Base-by-base conservation (phyloP, 345 rosid species). In the Linum tenue region DNA sequence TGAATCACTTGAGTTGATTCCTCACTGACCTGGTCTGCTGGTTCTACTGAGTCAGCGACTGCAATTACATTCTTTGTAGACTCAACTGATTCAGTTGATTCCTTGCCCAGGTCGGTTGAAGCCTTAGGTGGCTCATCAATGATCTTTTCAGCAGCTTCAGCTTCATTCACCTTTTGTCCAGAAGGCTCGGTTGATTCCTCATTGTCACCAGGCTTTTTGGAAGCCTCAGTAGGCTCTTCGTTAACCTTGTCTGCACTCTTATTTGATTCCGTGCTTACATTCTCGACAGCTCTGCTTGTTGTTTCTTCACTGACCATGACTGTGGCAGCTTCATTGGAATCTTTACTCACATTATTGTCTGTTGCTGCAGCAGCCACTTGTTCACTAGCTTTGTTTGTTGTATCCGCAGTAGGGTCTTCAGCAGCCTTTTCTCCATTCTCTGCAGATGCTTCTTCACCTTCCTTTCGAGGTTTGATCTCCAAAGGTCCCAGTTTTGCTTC, bases 401-500 rank as follows among this genome's bases (percentile, higher is more conserved):
- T 48, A 7, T 48, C 41, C 62, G 65, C 55, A 7, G 14, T n/a
- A 56, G 63, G 38, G 7, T 48, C 53, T 48, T 48, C 59, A 41
- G n/a, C 40, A 55, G 5, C 51, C 53, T 41, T 48, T 9, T 64
- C 22, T 3, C 59, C 43, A 48, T 4, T 39, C 64, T 70, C 44
- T 3, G 12, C 14, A 57, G 64, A 39, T 16, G 31, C 12, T 12
- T 56, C 59, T 40, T 31, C 48, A 48, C 3, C 51, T 44, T 41
- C 41, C 12, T 64, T n/a, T 5, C 59, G 43, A 8, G 55, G 15
- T 62, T 16, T 74, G 73, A 73, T 72, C 69, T 74, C 76, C 56
- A 84, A 42, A 39, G 89, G 84, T 66, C 84, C 88, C 67, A 87
- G 81, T 80, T 79, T 80, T 67, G 84, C 84, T 67, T 89, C 98